A percentile compares a stretch with the other conserved stretches of the same genome.
These are phyloP conservation scores for Actinomucor elegans DNA, from an alignment of 371 early-diverging fungal genomes.

Conservation along the genomic window DNA sequence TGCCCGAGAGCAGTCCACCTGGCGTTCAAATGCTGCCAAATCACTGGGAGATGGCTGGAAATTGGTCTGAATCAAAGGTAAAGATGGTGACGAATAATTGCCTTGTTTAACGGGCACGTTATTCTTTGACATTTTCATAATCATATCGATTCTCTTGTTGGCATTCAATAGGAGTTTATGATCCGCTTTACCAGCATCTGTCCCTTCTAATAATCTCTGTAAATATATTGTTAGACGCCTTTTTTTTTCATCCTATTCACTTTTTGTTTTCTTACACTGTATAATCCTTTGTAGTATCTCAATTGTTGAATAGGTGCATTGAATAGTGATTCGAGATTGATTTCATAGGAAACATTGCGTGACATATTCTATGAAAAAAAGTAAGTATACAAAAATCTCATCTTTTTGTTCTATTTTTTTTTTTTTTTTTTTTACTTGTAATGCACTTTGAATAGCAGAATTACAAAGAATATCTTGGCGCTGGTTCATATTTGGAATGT, in stretches of 20 bases:
- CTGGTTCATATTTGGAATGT: constrained; percentile 34
- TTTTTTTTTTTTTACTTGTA: constrained; percentile 17
- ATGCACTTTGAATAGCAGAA: constrained; percentile 23
- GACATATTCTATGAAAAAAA: constrained; percentile 28
- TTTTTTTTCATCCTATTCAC: not conserved
- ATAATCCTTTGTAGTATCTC: constrained; percentile 50
- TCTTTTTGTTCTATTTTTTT: no score
- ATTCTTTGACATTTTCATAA: constrained; percentile 20
- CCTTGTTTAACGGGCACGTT: not conserved
- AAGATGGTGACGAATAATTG: not conserved
- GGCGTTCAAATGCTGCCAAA: constrained; percentile 15
- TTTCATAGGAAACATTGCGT: constrained; percentile 18
- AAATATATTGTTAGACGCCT: not conserved
- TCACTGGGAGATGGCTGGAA: constrained; percentile 2
- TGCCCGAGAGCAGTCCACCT: constrained; percentile 30
- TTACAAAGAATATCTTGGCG: constrained; percentile 38
- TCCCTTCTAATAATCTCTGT: constrained; percentile 42
- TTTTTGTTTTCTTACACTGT: constrained; percentile 30
- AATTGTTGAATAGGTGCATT: constrained; percentile 47
- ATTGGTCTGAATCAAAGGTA: constrained; percentile 15
- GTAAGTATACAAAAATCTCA: not conserved
- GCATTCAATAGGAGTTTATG: constrained; percentile 35
- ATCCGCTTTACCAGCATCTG: constrained; percentile 41
- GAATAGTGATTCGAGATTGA: constrained; percentile 45
- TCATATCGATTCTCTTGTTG: constrained; percentile 36